Conservation (phyloP, 305 asterid species). For the Salvia sclarea region DNA sequence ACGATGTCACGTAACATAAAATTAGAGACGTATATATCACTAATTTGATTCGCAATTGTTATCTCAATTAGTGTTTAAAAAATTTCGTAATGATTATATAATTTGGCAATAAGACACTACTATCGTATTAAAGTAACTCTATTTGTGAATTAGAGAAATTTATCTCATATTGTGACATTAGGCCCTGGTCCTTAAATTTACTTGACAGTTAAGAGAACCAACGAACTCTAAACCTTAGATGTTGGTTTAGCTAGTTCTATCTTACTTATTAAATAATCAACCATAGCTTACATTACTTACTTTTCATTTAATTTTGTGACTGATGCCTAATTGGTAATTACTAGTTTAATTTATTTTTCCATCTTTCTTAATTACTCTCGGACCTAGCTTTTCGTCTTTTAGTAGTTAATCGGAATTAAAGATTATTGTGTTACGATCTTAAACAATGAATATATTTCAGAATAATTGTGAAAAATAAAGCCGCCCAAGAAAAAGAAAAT, state of each 20-base stretch:
- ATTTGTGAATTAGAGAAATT: no score
- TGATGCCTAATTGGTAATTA: neutral
- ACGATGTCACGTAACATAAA: no score
- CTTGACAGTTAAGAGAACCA: neutral
- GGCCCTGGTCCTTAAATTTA: no score
- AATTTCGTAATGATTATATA: no score
- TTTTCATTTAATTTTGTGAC: neutral
- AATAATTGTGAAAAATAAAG: neutral
- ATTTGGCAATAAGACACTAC: no score
- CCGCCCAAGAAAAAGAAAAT: neutral
- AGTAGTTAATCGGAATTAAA: neutral
- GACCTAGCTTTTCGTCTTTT: neutral
- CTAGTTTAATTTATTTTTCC: neutral
- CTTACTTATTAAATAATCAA: neutral
- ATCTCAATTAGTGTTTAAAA: no score
- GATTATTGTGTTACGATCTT: neutral
- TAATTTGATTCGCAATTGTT: no score
- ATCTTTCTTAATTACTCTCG: neutral
- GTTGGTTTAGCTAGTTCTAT: neutral
- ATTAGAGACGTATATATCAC: no score
- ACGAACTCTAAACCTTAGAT: neutral
- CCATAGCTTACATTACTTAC: neutral
- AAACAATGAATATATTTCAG: neutral
- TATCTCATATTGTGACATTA: no score
- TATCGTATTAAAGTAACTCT: no score